Evolutionary conservation across 495 filamentous ascomycete species (phyloP).

Genomic region (Cenococcum geophilum): DNA sequence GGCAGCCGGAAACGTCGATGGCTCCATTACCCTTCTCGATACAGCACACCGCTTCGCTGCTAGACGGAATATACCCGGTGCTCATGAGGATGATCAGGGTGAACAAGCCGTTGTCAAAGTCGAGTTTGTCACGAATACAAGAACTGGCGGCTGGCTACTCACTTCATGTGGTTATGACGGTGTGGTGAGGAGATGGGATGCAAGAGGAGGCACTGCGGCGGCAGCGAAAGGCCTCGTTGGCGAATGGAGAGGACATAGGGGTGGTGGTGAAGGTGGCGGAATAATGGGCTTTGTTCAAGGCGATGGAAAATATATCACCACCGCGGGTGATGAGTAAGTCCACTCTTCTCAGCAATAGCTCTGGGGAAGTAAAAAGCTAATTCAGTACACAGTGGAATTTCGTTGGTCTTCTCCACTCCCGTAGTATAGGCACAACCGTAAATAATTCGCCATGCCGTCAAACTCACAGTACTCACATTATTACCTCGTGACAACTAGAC

Average conservation of each 20-base stretch:
- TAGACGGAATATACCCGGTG: slow-evolving; percentile 68
- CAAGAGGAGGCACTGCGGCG: slow-evolving; percentile 35
- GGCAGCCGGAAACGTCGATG: slow-evolving; percentile 85
- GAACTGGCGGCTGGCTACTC: slow-evolving; percentile 24
- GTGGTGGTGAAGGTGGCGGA: slow-evolving; percentile 75
- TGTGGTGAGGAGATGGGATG: slow-evolving; percentile 33
- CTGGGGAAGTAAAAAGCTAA: not conserved
- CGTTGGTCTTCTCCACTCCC: slow-evolving; percentile 12
- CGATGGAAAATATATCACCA: slow-evolving; percentile 63
- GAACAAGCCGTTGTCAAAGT: slow-evolving; percentile 72
- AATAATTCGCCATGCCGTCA: not conserved
- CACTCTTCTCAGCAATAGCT: slow-evolving; percentile 53
- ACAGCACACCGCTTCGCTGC: slow-evolving; percentile 74
- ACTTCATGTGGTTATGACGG: slow-evolving; percentile 33
- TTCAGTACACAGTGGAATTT: slow-evolving; percentile 1
- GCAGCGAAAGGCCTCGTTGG: slow-evolving; percentile 56
- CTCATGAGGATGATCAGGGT: slow-evolving; percentile 61
- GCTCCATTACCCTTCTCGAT: slow-evolving; percentile 84
- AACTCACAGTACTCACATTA: not conserved
- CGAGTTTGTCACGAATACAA: slow-evolving; percentile 58
- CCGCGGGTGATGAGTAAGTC: slow-evolving; percentile 81
- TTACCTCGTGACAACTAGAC: too few relatives aligned
- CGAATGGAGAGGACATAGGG: slow-evolving; percentile 79
- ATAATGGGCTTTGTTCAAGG: slow-evolving; percentile 84
- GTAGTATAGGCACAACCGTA: not conserved